Evolutionary conservation across 2,329 filamentous ascomycete genomes (phyloP), one percentile per base, ranked within the genome.

Genomic region (Lachnellula arida): DNA sequence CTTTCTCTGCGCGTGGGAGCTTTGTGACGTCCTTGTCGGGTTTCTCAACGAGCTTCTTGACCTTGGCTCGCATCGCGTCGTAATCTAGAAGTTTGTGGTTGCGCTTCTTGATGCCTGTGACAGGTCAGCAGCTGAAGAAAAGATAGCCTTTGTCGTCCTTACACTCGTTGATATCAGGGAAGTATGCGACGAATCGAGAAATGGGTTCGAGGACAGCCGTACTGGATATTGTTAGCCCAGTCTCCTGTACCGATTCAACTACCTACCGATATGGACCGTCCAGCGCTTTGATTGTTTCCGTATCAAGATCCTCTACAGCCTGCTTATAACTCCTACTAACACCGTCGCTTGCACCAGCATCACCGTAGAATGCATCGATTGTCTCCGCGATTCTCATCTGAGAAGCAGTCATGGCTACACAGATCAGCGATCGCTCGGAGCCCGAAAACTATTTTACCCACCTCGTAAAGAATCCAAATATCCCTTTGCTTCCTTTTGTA

Each of bases 341-440:
- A 54, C 94, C 94, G 71, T 99, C 95, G 68, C 86, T 90, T 50
- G 94, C 91, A 51, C 95, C 95, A 1, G 92, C 87, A 71, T 99
- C 94, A 54, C 94, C 94, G 76, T 99, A 99, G 74, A 99, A 99
- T 42, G 94, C 94, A 75, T 99, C 94, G 74, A 99, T 99, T 19
- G 94, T 99, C 74, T 99, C 94, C 63, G 94, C 94, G 73, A 99
- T 97, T 70, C 93, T 88, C 93, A 99, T 97, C 76, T 99, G 94
- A 53, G 92, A 97, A 51, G 94, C 93, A 15, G 94, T 99, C 94
- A 99, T 99, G 65, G 94, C 93, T 91, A 63, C 32, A 23, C 8
- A 9, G 12, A 55, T 66, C 50, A 66, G 60, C 47, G 19, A 28
- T 35, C 40, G 37, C 28, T 51, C 14, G 44, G 44, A 14, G 37